phyloP scores from a whole-genome alignment of 257 asterid species.

The Solanum chmielewskii region DNA sequence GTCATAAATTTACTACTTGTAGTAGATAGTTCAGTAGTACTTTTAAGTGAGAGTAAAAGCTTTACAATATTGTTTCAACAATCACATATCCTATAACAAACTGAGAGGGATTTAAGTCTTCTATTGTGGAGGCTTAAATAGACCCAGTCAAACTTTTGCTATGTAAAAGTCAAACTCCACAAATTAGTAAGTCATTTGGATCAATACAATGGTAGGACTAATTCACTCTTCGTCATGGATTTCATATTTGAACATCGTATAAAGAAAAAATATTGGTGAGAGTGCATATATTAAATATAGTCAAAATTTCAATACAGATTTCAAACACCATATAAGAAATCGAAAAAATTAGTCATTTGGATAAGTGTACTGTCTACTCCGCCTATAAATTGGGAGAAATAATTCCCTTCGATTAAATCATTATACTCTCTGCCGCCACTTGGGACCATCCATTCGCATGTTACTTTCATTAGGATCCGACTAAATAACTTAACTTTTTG shows the following conservation, averaged over 20 bases:
- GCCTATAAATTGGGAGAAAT: neutral
- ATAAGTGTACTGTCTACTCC: neutral
- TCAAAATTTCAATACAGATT: no score
- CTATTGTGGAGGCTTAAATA: neutral
- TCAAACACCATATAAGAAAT: rapidly evolving
- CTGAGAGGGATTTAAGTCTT: neutral
- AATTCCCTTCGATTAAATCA: neutral
- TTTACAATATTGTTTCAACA: neutral
- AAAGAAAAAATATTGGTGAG: no score
- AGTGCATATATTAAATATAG: rapidly evolving
- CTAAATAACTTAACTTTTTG: neutral
- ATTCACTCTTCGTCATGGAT: neutral
- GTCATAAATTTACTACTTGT: neutral
- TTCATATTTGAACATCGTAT: no score
- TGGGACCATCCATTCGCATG: neutral
- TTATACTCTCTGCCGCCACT: neutral
- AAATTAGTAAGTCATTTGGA: neutral
- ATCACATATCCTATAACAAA: neutral
- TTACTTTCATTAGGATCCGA: neutral
- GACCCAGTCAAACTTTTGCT: neutral
- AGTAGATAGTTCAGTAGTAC: neutral
- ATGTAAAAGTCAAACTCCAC: neutral
- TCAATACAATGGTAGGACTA: neutral
- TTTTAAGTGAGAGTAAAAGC: neutral
- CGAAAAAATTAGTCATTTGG: no score